These are phyloP conservation scores for Simplicillium aogashimaense DNA, from an alignment of 2,329 filamentous ascomycete genomes.

Conservation along the genomic window DNA sequence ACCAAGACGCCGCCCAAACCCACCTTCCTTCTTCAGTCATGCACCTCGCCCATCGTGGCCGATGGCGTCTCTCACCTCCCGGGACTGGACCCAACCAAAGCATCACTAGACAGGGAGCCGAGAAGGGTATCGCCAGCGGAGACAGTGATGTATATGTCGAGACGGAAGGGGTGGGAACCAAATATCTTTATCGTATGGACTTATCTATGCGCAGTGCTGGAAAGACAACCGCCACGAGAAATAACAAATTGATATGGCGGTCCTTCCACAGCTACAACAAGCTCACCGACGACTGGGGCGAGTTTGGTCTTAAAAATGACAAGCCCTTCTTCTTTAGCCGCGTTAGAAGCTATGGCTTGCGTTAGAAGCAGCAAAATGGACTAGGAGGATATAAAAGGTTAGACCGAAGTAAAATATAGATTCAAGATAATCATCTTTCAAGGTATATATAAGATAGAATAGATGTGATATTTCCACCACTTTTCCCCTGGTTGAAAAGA, in stretches of 20 bases:
- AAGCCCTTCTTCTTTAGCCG: slow-evolving; percentile 60
- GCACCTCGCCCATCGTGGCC: slow-evolving; percentile 54
- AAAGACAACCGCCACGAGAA: slow-evolving; percentile 47
- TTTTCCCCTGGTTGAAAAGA: not conserved
- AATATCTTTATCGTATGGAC: slow-evolving; percentile 81
- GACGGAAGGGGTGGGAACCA: slow-evolving; percentile 68
- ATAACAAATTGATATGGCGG: slow-evolving; percentile 83
- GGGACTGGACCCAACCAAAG: slow-evolving; percentile 10
- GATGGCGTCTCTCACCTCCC: slow-evolving; percentile 35
- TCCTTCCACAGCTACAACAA: slow-evolving; percentile 87
- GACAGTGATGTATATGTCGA: slow-evolving; percentile 72
- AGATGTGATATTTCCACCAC: slow-evolving; percentile 11
- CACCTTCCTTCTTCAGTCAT: slow-evolving; percentile 43
- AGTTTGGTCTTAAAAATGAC: slow-evolving; percentile 58
- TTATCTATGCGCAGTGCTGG: slow-evolving; percentile 58
- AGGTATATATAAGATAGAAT: not conserved
- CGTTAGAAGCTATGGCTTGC: slow-evolving; percentile 50
- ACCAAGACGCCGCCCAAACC: slow-evolving; percentile 21
- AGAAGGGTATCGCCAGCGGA: slow-evolving; percentile 20
- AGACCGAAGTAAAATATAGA: not conserved
- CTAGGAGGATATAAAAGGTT: not conserved
- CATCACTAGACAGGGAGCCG: slow-evolving; percentile 16
- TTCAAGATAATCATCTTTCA: no score
- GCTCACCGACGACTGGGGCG: slow-evolving; percentile 81
- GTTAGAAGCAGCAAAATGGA: slow-evolving; percentile 12